Base-by-base conservation (phyloP, 1,284 basidiomycete species). In the Cutaneotrichosporon sp. region DNA sequence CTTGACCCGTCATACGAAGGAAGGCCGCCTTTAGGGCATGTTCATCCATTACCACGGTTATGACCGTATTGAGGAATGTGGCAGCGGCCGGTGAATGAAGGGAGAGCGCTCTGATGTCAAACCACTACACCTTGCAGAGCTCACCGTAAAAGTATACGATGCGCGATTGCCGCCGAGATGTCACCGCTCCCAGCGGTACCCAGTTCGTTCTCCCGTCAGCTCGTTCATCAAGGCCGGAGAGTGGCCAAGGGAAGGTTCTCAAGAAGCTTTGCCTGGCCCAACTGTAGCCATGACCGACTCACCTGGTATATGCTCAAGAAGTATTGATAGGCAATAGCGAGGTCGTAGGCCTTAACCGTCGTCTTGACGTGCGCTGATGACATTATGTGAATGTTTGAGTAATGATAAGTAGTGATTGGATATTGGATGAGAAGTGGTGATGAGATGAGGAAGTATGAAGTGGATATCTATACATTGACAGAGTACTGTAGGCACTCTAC, bases 301-400 rank as follows among this genome's bases (percentile, higher is more conserved):
- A 53, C 31, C 51, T 53, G 18, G 30, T 53, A 22, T 18, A 32
- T 53, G 51, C 51, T 53, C 30, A 53, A 34, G 31, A 53, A 53
- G 51, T 34, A 53, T 10, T 53, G 30, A 30, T 53, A 53, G 13
- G 51, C 51, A 32, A 53, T 53, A 31, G 51, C 30, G 30, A 53
- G 51, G 51, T 53, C 51, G 31, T 31, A 53, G 9, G 51, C 31
- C 2, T 30, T 34, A 5, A 18, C n/a, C 30, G 51, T 31, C 30
- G 26, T 5, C 26, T 34, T 18, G 30, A 10, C 14, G 18, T 7
- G 13, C 6, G 16, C n/a, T 13, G 30, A n/a, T 6, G 42, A 46
- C 18, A n/a, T 46, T 46, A n/a, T n/a, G 18, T 16, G 10, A n/a
- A 16, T 30, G 51, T 31, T 9, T 11, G 51, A 18, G 51, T 34